Evolutionary conservation across 257 asterid species (phyloP).

Genomic region (Parsonsia alboflavescens): DNA sequence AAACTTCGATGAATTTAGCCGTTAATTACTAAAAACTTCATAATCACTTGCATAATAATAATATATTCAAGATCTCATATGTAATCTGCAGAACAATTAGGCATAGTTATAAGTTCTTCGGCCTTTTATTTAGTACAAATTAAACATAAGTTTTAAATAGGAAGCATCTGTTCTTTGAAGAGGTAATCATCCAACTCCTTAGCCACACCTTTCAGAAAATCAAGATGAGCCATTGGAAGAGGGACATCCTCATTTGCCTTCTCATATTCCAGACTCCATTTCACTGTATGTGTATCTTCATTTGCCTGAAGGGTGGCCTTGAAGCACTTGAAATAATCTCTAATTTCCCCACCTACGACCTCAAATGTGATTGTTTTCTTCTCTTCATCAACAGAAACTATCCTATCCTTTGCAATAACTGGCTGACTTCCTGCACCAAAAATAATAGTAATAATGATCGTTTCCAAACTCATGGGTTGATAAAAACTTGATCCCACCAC

Average conservation of each 20-base stretch:
- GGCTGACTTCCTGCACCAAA: conserved; percentile 23
- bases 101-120: background rate
- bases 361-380: conserved; percentile 35
- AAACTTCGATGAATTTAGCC: too few relatives aligned
- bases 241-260: conserved; percentile 45
- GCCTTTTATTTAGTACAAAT: background rate
- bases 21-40: background rate
- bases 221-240: conserved; percentile 41
- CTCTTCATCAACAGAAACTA: conserved; percentile 2
- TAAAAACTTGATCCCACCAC: too few relatives aligned
- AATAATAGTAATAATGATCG: background rate
- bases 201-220: conserved; percentile 30
- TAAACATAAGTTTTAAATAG: background rate
- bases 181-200: conserved; percentile 50
- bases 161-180: conserved; percentile 18
- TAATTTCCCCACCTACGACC: conserved; percentile 51
- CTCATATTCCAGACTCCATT: conserved; percentile 56
- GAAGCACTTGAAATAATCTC: conserved; percentile 38
- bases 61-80: background rate
- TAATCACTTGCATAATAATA: background rate
- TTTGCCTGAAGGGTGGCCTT: conserved; percentile 40
- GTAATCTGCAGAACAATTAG: background rate
- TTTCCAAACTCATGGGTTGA: too few relatives aligned
- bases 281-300: conserved; percentile 22
- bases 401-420: conserved; percentile 18